Evolutionary conservation across 225 moss, liverwort and hornwort species (phyloP).

Genomic region (Bryum argenteum): DNA sequence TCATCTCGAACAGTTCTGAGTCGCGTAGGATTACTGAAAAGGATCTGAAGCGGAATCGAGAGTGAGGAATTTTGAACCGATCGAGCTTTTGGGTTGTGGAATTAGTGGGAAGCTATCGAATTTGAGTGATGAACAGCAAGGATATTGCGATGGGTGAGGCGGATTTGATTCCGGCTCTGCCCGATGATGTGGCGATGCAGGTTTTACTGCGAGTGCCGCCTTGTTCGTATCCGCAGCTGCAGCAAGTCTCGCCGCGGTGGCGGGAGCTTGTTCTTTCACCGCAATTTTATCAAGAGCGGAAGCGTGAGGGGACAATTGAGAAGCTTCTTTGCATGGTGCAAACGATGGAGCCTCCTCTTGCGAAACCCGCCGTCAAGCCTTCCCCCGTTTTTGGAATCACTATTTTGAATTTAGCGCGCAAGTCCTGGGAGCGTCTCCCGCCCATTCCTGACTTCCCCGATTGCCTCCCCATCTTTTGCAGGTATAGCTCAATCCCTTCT

Average conservation of each 20-base stretch:
- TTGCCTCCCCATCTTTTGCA: slow-evolving; percentile 69
- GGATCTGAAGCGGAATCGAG: not conserved
- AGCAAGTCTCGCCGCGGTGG: slow-evolving; percentile 72
- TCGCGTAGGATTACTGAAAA: no score
- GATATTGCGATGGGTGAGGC: not conserved
- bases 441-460: slow-evolving; percentile 39
- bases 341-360: slow-evolving; percentile 35
- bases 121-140: not conserved
- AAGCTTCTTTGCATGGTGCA: slow-evolving; percentile 71
- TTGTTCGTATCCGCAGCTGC: slow-evolving; percentile 57
- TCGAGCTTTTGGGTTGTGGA: not conserved
- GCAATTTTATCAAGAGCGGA: slow-evolving; percentile 64
- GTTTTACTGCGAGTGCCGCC: slow-evolving; percentile 71
- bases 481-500: slow-evolving; percentile 9
- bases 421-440: slow-evolving; percentile 47
- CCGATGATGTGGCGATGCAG: slow-evolving; percentile 80
- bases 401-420: slow-evolving; percentile 57
- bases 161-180: slow-evolving; percentile 61
- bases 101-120: no score
- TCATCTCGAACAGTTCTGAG: not conserved
- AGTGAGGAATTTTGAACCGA: not conserved
- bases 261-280: slow-evolving; percentile 59
- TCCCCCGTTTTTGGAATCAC: slow-evolving; percentile 55
- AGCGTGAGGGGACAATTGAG: slow-evolving; percentile 65
- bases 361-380: not conserved